Evolutionary conservation across 75 land plant species (phyloP), one percentile per base, ranked within the genome.

Genomic region (Isoetes taiwanensis): DNA sequence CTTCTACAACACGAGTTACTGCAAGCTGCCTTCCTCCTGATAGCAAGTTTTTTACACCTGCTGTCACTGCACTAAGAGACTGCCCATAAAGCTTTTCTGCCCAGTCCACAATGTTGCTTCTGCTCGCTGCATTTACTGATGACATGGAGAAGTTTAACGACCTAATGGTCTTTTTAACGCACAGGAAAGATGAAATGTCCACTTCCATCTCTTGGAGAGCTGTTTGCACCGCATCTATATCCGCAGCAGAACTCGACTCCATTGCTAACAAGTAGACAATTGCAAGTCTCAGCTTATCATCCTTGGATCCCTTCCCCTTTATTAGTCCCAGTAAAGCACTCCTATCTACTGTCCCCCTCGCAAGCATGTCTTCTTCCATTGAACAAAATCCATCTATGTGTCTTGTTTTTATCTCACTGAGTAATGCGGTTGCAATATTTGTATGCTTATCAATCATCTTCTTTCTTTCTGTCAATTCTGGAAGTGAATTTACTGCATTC

Each of bases 401-500:
- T 57, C 97, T 68, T 34, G 63, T 75, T 70, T 87, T 91, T 32
- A 91, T 91, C 73, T 84, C 81, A 39, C 78, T 81, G 35, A 91
- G 57, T 35, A 91, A 66, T 5, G 76, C 85, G 32, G 95, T 86
- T 3, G 82, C 82, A 56, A 91, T 80, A 54, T 87, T 91, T 10
- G 84, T 91, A 41, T 91, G 97, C 71, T 87, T 87, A 57, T 91
- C 97, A 57, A 87, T 87, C 48, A 83, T 70, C 62, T 80, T 75
- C 70, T 87, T 91, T 52, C 95, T 59, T 58, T 86, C 95, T 1
- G 89, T 91, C 43, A 91, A 67, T 72, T 91, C 97, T 20, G 97
- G 97, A 34, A 91, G 66, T 2, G 97, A 91, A 58, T 83, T 87
- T 34, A 87, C 95, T 0, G 97, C 97, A 68, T 69, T 91, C 95